Evolutionary conservation across 2,329 filamentous ascomycete species (phyloP), one percentile per base, ranked within the genome.

Genomic region (Bipolaris victoriae): DNA sequence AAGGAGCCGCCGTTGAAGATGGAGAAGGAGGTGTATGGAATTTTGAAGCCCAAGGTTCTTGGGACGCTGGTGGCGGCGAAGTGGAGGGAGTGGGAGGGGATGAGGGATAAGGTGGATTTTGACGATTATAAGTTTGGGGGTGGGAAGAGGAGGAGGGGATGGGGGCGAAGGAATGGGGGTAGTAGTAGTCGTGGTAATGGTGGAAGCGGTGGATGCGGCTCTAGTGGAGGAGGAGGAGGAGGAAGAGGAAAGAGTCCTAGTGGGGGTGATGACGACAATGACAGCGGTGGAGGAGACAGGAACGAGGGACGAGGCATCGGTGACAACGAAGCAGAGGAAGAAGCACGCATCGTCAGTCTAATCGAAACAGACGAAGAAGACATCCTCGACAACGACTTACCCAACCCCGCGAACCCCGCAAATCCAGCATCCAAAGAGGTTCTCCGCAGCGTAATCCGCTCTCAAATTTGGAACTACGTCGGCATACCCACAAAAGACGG

Each of bases 331-430:
- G 7, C 2, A 29, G 26, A 29, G 7, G 24, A 9, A 29, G 26
- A 29, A 29, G 26, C 26, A 29, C 26, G 26, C 26, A 10, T 29
- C 26, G 1, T 29, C 26, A 10, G 9, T 7, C 26, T 49, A 5
- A 18, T 29, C 10, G 36, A 49, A 10, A 49, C 47, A 7, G 47
- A 49, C 36, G 24, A 40, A 7, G 47, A 49, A 41, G 47, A 49
- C 26, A n/a, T 9, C 6, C 33, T 29, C 7, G 47, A 49, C 24
- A 3, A 13, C 10, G 29, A 31, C 36, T 29, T 31, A 10, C 20
- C 31, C 26, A 9, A 41, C 13, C 10, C n/a, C 35, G 9, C 20
- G 4, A 22, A 41, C 11, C 36, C 36, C 4, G n/a, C 16, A 18
- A 13, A 5, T 2, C 4, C 2, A 5, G 11, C 18, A 24, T 49